Base-by-base conservation (phyloP, 2,329 filamentous ascomycete species). In the Aspergillus puulaauensis region DNA sequence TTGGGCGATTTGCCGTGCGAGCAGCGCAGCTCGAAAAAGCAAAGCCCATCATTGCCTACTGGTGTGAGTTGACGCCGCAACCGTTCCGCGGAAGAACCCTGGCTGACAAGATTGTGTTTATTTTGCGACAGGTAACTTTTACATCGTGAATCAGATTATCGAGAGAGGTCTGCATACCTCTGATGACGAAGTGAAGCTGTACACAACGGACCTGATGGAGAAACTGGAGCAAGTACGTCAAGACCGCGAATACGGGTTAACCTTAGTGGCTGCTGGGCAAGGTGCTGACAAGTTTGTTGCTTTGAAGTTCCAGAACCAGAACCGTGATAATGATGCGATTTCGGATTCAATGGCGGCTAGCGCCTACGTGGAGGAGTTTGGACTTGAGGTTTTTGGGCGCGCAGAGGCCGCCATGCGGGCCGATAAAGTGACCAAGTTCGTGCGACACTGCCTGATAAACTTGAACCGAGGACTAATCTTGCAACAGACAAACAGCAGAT, bases 351-450 rank as follows among this genome's bases (percentile, higher is more conserved):
- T 87, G 1, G 91, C 90, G 4, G 93, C 91, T 1, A 91, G 93
- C 75, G 92, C 91, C 54, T 96, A 96, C 68, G 88, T 98, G 48
- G 93, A 98, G 75, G 90, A 96, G 72, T 99, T 99, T 73, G 93
- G 89, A 0, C 81, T 93, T 63, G 90, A 96, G 68, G 93, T 92
- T 0, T 93, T 99, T 63, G 84, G 88, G 48, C 86, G 91, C 62
- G 93, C 90, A 4, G 91, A 97, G 68, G 86, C 89, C 56, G 88
- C 91, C 0, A 85, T 98, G 68, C 85, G 87, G 58, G 89, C 90
- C 49, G 89, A 95, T 76, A 93, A 89, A 70, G 92, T 91, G 60
- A 93, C 91, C 41, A 88, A 86, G 89, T 91, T 61, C 19, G 46
- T 52, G 33, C 54, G 15, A 33, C 47, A 33, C 19, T 21, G 15